A percentile compares a stretch with the other conserved stretches of the same genome.
Conservation (phyloP, 176 grass and related monocot genomes). For the Eragrostis curvula region DNA sequence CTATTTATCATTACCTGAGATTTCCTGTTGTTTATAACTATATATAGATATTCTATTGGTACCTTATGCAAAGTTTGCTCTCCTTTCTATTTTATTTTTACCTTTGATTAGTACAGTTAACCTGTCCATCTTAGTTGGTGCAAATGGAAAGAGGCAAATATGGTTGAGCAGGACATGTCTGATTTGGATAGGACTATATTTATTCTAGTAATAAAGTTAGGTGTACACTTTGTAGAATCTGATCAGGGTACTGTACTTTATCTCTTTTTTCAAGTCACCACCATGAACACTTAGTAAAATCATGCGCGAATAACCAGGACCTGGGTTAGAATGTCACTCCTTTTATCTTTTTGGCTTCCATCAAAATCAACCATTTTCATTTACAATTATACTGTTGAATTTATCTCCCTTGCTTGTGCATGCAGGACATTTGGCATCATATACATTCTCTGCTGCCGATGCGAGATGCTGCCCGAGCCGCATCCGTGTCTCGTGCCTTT, state of each 20-base stretch:
- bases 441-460: constrained; percentile 22
- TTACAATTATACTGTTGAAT: not conserved
- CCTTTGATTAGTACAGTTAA: not conserved
- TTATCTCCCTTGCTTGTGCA: not conserved
- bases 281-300: not conserved
- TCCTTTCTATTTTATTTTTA: not conserved
- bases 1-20: too few species aligned
- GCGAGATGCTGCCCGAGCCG: constrained; percentile 4
- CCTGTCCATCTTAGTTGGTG: not conserved
- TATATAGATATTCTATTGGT: not conserved
- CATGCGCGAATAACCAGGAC: not conserved
- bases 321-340: not conserved
- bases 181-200: not conserved
- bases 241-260: not conserved
- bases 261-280: not conserved
- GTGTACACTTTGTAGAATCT: not conserved
- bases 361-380: not conserved
- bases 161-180: not conserved
- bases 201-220: not conserved
- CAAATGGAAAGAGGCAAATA: not conserved
- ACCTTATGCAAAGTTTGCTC: not conserved
- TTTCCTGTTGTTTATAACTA: too few species aligned
- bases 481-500: not conserved
- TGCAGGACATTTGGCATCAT: constrained; percentile 20
- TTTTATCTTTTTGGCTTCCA: not conserved